These are phyloP conservation scores for Zoysia japonica DNA, from an alignment of 176 grass and related monocot genomes.

Conservation along the genomic window DNA sequence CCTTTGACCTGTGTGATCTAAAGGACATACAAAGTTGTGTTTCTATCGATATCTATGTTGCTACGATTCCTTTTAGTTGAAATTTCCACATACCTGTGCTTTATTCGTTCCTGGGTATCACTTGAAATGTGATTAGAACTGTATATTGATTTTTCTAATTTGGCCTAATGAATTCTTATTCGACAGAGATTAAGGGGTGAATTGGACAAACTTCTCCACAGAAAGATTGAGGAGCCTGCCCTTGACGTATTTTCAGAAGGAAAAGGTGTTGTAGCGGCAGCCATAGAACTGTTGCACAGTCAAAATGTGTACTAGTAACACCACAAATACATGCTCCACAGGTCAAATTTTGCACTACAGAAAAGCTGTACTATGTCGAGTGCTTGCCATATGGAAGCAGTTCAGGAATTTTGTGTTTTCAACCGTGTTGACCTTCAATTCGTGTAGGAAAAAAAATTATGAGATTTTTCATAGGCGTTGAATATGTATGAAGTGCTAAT, in stretches of 20 bases:
- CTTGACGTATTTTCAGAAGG: conserved; percentile 78
- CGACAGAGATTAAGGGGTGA: conserved; percentile 87
- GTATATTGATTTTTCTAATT: background rate
- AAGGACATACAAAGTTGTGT: background rate
- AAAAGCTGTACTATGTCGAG: background rate
- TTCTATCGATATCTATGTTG: background rate
- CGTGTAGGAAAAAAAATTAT: background rate
- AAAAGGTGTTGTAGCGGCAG: conserved; percentile 77
- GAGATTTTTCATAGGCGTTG: too few species aligned
- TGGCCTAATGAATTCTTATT: background rate
- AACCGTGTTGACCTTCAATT: background rate
- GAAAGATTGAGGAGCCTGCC: conserved; percentile 81
- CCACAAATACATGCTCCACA: background rate
- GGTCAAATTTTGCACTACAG: background rate
- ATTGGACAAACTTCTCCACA: conserved; percentile 81
- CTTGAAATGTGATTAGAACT: background rate
- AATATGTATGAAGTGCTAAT: too few species aligned
- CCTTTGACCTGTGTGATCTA: background rate
- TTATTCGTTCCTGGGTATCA: background rate
- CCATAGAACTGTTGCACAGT: conserved; percentile 85
- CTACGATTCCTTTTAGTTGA: background rate
- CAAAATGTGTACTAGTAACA: conserved; percentile 55
- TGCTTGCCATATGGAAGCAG: background rate
- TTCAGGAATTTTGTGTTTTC: background rate
- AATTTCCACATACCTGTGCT: background rate